Evolutionary conservation across 208 protist species (phyloP).

Genomic region (Leishmania tropica): DNA sequence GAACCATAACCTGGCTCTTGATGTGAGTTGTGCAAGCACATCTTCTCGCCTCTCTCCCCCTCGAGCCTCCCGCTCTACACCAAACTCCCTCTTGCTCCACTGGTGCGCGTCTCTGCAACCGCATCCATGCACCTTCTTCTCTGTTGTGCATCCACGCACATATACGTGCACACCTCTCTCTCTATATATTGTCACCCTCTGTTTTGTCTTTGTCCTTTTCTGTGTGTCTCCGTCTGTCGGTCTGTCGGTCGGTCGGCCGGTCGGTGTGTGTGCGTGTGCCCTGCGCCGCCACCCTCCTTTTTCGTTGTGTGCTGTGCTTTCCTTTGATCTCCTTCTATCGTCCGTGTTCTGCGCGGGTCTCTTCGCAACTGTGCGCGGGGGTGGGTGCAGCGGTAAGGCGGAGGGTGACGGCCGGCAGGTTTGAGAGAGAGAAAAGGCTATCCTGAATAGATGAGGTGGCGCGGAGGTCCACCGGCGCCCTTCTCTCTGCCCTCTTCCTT

Average conservation of each 20-base stretch:
- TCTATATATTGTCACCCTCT: background rate
- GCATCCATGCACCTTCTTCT: background rate
- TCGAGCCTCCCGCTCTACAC: background rate
- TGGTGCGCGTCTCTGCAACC: background rate
- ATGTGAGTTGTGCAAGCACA: background rate
- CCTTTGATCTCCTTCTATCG: no score
- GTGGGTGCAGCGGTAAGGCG: background rate
- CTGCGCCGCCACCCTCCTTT: no score
- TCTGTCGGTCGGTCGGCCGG: no score
- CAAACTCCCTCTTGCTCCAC: background rate
- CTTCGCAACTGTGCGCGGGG: background rate
- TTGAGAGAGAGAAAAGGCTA: background rate
- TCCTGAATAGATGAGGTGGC: background rate
- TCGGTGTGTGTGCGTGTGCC: no score
- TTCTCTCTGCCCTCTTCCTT: background rate
- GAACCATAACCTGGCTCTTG: background rate
- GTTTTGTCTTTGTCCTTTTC: conserved; percentile 13
- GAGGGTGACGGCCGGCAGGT: background rate
- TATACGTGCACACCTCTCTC: no score
- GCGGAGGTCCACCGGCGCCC: background rate
- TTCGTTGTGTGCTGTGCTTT: no score
- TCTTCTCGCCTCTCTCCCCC: background rate
- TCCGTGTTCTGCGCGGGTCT: no score
- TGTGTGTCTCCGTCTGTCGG: background rate
- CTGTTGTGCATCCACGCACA: background rate